Base-by-base conservation (phyloP, 306 rosid species). In the Glycine soja region DNA sequence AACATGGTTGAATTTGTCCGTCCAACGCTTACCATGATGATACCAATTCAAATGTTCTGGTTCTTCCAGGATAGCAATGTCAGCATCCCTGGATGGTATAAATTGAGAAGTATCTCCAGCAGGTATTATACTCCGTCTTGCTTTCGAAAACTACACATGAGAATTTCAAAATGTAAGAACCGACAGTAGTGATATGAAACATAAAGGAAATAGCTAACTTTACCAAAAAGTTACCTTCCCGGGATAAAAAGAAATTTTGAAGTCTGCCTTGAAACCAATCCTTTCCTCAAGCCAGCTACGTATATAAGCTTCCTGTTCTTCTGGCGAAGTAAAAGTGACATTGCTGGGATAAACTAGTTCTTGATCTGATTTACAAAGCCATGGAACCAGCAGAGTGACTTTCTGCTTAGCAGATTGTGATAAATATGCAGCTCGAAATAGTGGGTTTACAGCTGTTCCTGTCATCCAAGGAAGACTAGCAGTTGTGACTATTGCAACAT, bases 401-500 rank as follows among this genome's bases (percentile, higher is more conserved):
- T 86, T 90, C 77, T 88, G 97, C 74, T 88, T 90, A 53, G 92
- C 91, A 77, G 97, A 81, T 74, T 90, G 84, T 14, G 99, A 91
- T 77, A 96, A 88, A 87, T 96, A 93, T 47, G 99, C 99, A 72
- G 99, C 99, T 77, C 99, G 92, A 83, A 93, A 96, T 79, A 93
- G 88, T 32, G 98, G 99, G 76, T 96, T 96, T 72, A 96, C 99
- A 40, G 99, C 94, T 52, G 99, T 93, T 80, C 99, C 99, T 0
- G 98, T 96, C 99, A 96, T 90, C 99, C 99, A 96, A 77, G 98
- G 98, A 89, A 96, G 97, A 87, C 98, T 96, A 59, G 99, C 99
- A 32, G 99, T 96, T 72, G 99, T 96, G 75, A 95, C 97, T 46
- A 95, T 95, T 47, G 99, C 99, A 85, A 93, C 90, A 80, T 92